Percentiles rank a stretch among this genome's conserved stretches.
Conservation (phyloP, 768 basidiomycete genomes). For the Naganishia antarctica region DNA sequence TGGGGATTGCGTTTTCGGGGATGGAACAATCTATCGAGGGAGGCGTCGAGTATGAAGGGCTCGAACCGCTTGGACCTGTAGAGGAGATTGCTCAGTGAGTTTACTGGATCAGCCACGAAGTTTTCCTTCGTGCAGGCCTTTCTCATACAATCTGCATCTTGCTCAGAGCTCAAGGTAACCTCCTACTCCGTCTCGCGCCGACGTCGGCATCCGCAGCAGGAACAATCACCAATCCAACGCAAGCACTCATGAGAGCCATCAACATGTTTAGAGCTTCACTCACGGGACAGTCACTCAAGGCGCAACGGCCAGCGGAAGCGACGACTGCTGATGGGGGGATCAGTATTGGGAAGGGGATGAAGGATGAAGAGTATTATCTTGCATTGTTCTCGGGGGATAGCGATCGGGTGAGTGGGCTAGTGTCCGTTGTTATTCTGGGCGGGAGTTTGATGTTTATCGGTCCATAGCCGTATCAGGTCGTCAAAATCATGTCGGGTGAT, state of each 20-base stretch:
- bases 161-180: conserved; percentile 46
- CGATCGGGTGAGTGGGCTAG: background rate
- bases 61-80: conserved; percentile 32
- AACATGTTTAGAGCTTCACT: conserved; percentile 25
- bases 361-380: conserved; percentile 49
- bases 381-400: conserved; percentile 30
- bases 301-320: conserved; percentile 16
- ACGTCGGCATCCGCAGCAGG: background rate
- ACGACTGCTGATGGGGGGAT: conserved; percentile 15
- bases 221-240: conserved; percentile 41
- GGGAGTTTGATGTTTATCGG: background rate
- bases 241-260: conserved; percentile 43
- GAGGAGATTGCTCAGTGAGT: conserved; percentile 38
- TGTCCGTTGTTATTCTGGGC: background rate
- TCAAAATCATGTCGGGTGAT: conserved; percentile 48
- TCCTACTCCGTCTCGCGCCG: conserved; percentile 36
- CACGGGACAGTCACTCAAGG: background rate
- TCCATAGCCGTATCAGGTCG: conserved; percentile 29
- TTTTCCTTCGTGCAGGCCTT: background rate
- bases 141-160: background rate
- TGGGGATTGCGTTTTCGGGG: conserved; percentile 39
- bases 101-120: background rate
- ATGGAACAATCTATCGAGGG: conserved; percentile 10
- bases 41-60: conserved; percentile 31
- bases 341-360: conserved; percentile 31